Conservation (phyloP, 148 eudicot genomes). For the Rhododendron griersonianum region DNA sequence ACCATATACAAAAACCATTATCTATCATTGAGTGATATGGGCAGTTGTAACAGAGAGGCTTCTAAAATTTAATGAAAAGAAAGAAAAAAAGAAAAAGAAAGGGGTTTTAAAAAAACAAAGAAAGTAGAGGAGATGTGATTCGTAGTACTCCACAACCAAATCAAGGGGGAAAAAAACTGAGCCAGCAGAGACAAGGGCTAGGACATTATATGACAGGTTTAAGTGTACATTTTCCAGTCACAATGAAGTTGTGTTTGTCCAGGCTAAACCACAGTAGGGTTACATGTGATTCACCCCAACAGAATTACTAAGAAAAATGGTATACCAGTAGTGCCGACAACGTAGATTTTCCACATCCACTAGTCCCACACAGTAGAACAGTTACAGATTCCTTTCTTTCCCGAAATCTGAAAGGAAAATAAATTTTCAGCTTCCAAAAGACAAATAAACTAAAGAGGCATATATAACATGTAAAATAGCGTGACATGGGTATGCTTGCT, state of each 20-base stretch:
- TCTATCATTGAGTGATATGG: neutral
- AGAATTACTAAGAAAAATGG: neutral
- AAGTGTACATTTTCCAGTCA: neutral
- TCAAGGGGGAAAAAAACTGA: neutral
- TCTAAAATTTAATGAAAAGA: neutral
- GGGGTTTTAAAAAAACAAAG: neutral
- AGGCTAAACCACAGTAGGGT: neutral
- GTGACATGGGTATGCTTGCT: neutral
- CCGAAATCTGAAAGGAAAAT: constrained; percentile 46
- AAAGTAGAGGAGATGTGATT: neutral
- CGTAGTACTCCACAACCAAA: neutral
- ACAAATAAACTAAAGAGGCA: neutral
- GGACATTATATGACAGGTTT: neutral
- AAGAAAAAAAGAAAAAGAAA: neutral
- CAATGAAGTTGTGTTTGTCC: neutral
- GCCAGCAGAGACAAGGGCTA: neutral
- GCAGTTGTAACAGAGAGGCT: neutral
- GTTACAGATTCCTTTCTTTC: constrained; percentile 92
- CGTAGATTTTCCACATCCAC: constrained; percentile 97
- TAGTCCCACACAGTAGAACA: constrained; percentile 85
- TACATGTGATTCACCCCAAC: neutral
- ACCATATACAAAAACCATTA: neutral
- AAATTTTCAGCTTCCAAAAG: neutral
- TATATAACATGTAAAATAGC: neutral
- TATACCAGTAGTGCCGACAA: constrained; percentile 88